Evolutionary conservation across 2,329 filamentous ascomycete genomes (phyloP).

Genomic region (Xylariales sp.): DNA sequence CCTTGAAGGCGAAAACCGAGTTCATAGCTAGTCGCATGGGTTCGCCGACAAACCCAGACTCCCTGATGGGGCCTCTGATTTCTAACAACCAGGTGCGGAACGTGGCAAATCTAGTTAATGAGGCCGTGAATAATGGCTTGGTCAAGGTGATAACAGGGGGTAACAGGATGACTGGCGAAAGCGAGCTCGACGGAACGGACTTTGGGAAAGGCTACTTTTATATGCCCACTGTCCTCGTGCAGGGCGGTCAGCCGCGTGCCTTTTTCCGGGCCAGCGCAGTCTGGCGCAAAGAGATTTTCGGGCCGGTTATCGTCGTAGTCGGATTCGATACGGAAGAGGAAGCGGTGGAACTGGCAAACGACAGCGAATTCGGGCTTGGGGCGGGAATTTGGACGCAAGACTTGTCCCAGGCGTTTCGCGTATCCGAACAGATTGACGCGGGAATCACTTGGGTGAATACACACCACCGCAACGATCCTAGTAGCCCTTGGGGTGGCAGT

Average conservation of each 20-base stretch:
- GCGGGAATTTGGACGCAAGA: conserved; percentile 82
- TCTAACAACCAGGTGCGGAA: conserved; percentile 72
- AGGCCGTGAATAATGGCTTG: conserved; percentile 67
- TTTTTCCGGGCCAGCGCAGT: conserved; percentile 75
- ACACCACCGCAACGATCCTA: conserved; percentile 78
- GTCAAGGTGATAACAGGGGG: conserved; percentile 58
- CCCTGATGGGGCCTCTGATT: conserved; percentile 73
- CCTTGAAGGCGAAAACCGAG: conserved; percentile 72
- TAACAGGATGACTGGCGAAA: conserved; percentile 58
- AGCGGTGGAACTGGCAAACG: conserved; percentile 76
- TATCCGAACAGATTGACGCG: conserved; percentile 76
- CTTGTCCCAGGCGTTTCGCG: conserved; percentile 77
- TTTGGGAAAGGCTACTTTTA: conserved; percentile 77
- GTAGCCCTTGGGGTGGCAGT: conserved; percentile 76
- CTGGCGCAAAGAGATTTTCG: conserved; percentile 85
- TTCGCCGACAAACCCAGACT: conserved; percentile 64
- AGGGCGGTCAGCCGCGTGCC: conserved; percentile 42
- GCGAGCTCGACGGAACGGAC: conserved; percentile 62
- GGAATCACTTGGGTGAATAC: conserved; percentile 70
- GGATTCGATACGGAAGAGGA: conserved; percentile 81
- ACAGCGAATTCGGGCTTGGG: conserved; percentile 80
- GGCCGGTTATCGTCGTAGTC: conserved; percentile 79
- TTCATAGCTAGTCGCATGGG: conserved; percentile 67
- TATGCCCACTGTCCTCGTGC: conserved; percentile 77
- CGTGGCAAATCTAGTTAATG: conserved; percentile 73